Conservation (phyloP, 257 asterid genomes). For the Schizonepeta tenuifolia region DNA sequence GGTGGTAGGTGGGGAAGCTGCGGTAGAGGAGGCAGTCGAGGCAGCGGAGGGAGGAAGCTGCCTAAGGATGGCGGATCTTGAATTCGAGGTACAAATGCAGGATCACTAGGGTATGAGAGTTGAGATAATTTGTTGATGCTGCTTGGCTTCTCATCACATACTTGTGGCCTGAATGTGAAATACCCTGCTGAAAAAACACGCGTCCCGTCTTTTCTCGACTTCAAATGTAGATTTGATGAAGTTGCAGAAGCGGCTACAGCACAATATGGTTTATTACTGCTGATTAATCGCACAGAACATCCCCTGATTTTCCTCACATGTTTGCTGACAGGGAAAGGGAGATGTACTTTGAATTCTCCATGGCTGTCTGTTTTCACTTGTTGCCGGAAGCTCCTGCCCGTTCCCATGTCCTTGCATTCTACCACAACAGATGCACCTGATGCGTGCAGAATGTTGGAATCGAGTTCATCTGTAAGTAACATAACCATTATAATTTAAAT, state of each 20-base stretch:
- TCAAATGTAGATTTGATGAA: slow-evolving; percentile 55
- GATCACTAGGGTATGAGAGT: slow-evolving; percentile 53
- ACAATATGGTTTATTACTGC: slow-evolving; percentile 72
- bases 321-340: slow-evolving; percentile 70
- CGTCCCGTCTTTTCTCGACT: slow-evolving; percentile 58
- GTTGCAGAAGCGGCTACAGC: slow-evolving; percentile 67
- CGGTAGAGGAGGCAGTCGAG: slow-evolving; percentile 56
- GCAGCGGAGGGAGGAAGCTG: slow-evolving; percentile 47
- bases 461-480: neutral
- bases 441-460: neutral
- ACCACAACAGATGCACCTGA: slow-evolving; percentile 85
- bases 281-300: slow-evolving; percentile 69
- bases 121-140: slow-evolving; percentile 38
- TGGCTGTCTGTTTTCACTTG: slow-evolving; percentile 63
- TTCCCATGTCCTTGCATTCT: slow-evolving; percentile 53
- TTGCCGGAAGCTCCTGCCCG: slow-evolving; percentile 42
- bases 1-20: slow-evolving; percentile 61
- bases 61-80: slow-evolving; percentile 44
- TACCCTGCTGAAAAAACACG: slow-evolving; percentile 84
- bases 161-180: slow-evolving; percentile 74
- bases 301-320: slow-evolving; percentile 62
- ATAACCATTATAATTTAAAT: neutral
- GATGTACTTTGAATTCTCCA: slow-evolving; percentile 71
- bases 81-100: slow-evolving; percentile 53
- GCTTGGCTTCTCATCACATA: slow-evolving; percentile 62